Conservation (phyloP, 192 early-diverging fungal species). For the Allomyces javanicus region DNA sequence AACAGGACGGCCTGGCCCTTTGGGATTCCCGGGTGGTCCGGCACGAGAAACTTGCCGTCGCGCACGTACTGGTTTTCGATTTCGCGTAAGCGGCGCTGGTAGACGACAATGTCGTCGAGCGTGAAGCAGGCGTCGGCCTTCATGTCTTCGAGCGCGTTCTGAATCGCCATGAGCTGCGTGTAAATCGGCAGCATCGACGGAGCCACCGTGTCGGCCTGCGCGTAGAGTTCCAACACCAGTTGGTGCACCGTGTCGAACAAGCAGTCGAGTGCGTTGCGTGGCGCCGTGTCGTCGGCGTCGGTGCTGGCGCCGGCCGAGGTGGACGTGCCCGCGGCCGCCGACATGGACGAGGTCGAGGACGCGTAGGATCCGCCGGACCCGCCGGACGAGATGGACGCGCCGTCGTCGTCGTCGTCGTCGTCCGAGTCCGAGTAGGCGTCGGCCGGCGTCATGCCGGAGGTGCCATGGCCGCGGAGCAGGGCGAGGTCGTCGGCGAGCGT, state of each 20-base stretch:
- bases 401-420: neutral
- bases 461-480: neutral
- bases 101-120: neutral
- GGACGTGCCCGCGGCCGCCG: neutral
- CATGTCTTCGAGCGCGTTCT: neutral
- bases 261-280: neutral
- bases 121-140: neutral
- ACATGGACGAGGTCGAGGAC: neutral
- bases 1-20: neutral
- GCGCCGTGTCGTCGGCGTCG: neutral
- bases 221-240: neutral
- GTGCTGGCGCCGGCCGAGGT: neutral
- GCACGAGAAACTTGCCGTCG: neutral
- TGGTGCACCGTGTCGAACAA: neutral
- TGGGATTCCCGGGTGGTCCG: neutral
- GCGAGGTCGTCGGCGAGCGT: neutral
- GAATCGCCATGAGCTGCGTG: neutral
- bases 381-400: neutral
- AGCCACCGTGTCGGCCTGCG: neutral
- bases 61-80: neutral
- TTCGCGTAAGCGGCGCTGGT: neutral
- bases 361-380: neutral
- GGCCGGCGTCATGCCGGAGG: too few species aligned
- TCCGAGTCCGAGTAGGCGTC: neutral
- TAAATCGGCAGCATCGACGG: neutral